phyloP scores from a whole-genome alignment of 306 rosid genomes.

The Spatholobus suberectus region DNA sequence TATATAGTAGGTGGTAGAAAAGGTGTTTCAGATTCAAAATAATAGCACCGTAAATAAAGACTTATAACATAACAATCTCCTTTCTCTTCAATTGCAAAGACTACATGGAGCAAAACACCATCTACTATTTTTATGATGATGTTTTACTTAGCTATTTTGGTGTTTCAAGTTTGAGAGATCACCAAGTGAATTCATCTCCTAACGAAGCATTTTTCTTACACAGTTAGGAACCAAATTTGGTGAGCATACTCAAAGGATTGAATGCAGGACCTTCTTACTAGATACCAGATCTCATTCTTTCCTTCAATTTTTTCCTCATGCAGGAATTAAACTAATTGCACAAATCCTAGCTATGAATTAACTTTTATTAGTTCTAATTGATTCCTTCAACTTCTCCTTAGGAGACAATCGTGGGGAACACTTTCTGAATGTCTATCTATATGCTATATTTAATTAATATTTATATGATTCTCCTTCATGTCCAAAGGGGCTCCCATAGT shows the following conservation, averaged over 20 bases:
- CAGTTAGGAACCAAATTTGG: background rate
- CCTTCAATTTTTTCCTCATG: slow-evolving; percentile 26
- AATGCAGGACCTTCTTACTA: background rate
- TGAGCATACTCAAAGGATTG: background rate
- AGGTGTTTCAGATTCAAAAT: slow-evolving; percentile 44
- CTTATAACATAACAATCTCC: background rate
- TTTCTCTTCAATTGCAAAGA: slow-evolving; percentile 36
- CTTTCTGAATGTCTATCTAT: background rate
- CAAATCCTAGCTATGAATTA: slow-evolving; percentile 32
- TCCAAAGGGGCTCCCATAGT: slow-evolving; percentile 83
- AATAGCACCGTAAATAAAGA: slow-evolving; percentile 33
- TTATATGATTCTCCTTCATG: slow-evolving; percentile 47
- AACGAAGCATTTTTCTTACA: background rate
- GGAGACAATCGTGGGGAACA: slow-evolving; percentile 58
- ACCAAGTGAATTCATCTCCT: background rate
- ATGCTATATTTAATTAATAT: background rate
- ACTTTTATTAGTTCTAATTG: slow-evolving; percentile 31
- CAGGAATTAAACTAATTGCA: slow-evolving; percentile 11
- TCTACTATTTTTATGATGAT: background rate
- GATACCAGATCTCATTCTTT: slow-evolving; percentile 10
- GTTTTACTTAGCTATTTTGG: background rate
- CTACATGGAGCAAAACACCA: slow-evolving; percentile 33
- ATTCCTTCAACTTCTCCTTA: slow-evolving; percentile 65
- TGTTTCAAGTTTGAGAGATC: background rate
- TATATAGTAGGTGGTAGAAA: slow-evolving; percentile 51